Evolutionary conservation across 768 basidiomycete species (phyloP), one percentile per base, ranked within the genome.

Genomic region (Daedaleopsis sinensis): DNA sequence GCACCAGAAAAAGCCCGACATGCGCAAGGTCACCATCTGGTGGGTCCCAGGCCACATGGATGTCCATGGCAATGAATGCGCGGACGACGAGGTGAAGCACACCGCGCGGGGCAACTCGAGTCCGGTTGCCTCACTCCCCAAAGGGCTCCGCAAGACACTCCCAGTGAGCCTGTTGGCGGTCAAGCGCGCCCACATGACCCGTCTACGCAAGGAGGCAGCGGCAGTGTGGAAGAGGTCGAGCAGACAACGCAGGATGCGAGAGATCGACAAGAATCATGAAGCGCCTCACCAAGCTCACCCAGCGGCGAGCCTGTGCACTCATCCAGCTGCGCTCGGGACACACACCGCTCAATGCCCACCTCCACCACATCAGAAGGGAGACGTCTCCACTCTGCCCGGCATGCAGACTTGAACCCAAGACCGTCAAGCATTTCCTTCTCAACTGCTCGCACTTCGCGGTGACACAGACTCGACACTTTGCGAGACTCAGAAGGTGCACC

Each of bases 241-340:
- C 37, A 38, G 37, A 15, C 37, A 15, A 38, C 8, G 37, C 37
- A 7, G 37, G 37, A 38, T 38, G 37, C 8, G 7, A 15, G 37
- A 38, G 8, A 38, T 38, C 15, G 37, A 38, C 37, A 15, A 15
- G 8, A 7, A 8, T 8, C 15, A 15, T 8, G 7, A 15, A 38
- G 37, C 37, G 7, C 37, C 7, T 38, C 37, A 15, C 37, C 37
- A 7, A 7, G 8, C 37, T 38, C 37, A 7, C 37, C 8, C 37
- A 15, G 8, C 7, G 37, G 15, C 37, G 15, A 8, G 37, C 37
- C 15, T 8, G 15, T 43, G 36, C 71, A 1, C 63, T 76, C 10
- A 57, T 72, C 32, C 76, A 77, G 43, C 70, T 78, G 1, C 44
- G 72, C 11, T 73, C 73, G 2, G 70, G 72, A 6, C 77, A 78